Evolutionary conservation across 257 asterid genomes (phyloP), one percentile per base, ranked within the genome.

Genomic region (Coffea eugenioides): DNA sequence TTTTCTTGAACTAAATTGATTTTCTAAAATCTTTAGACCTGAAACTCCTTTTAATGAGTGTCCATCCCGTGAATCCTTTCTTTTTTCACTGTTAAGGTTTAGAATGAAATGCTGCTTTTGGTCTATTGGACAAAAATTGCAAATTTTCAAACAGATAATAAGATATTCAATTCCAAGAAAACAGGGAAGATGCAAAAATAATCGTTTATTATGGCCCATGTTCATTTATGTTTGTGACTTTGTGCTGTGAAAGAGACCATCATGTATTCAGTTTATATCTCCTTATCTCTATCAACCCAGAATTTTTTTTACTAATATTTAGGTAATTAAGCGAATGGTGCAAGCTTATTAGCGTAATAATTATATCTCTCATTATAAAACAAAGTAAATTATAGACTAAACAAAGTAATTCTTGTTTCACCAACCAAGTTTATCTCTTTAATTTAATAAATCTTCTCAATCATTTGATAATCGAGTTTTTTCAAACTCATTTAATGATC

Each of bases 361-460:
- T 39, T 3, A 39, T 39, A 11, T 15, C 48, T 36, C 11, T 68
- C 15, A 1, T 34, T 16, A 36, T 36, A 34, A 11, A 68, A 68
- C 39, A 31, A 66, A 64, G n/a, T 64, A 64, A 25, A 57, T 5
- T 15, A 25, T 12, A 51, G 11, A 52, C 2, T 21, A 57, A 25
- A 14, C 5, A 4, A n/a, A 46, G 54, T 41, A 31, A 43, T 36
- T 56, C 51, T 5, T 18, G 78, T 54, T 43, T 56, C 45, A 69
- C 54, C 69, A 75, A 75, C 25, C 56, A 75, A 75, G 79, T 57
- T 75, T 56, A 75, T 71, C 39, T n/a, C 59, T 31, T 31, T 31
- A 31, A 31, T 31, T 31, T 31, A 31, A 31, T 0, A 31, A 34
- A 16, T 15, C 13, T 16, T 25, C 72, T 68, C 48, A 68, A 68